phyloP scores from a whole-genome alignment of 1,284 basidiomycete genomes.

The Ceratobasidium sp. region DNA sequence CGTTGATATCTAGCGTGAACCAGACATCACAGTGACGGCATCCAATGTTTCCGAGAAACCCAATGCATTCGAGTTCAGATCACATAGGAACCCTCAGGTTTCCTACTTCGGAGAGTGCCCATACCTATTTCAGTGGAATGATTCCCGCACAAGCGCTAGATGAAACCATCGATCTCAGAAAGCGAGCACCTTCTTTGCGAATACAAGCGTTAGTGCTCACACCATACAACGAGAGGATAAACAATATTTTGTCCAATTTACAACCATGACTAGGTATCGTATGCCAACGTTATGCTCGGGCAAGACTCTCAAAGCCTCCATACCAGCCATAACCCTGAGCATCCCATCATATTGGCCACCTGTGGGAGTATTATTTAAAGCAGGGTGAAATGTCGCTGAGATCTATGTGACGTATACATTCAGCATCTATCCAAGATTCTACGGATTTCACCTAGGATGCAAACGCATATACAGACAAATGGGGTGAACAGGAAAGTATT shows the following conservation, averaged over 20 bases:
- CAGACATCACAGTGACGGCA: constrained; percentile 51
- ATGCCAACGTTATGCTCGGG: constrained; percentile 52
- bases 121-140: constrained; percentile 50
- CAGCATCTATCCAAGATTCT: too few species aligned
- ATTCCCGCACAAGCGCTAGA: constrained; percentile 52
- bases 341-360: constrained; percentile 54
- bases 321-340: constrained; percentile 51
- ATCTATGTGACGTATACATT: too few species aligned
- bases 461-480: too few species aligned
- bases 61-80: constrained; percentile 52
- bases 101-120: constrained; percentile 2
- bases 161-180: constrained; percentile 51
- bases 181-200: constrained; percentile 53
- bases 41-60: constrained; percentile 50
- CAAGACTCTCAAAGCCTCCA: constrained; percentile 52
- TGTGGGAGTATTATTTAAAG: constrained; percentile 8
- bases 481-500: too few species aligned
- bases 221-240: background rate
- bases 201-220: background rate
- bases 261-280: constrained; percentile 50
- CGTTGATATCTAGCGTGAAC: constrained; percentile 52
- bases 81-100: background rate
- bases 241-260: constrained; percentile 52
- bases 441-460: too few species aligned
- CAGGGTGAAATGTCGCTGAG: too few species aligned